Evolutionary conservation across 345 rosid genomes (phyloP), one percentile per base, ranked within the genome.

Genomic region (Streptanthus diversifolius): DNA sequence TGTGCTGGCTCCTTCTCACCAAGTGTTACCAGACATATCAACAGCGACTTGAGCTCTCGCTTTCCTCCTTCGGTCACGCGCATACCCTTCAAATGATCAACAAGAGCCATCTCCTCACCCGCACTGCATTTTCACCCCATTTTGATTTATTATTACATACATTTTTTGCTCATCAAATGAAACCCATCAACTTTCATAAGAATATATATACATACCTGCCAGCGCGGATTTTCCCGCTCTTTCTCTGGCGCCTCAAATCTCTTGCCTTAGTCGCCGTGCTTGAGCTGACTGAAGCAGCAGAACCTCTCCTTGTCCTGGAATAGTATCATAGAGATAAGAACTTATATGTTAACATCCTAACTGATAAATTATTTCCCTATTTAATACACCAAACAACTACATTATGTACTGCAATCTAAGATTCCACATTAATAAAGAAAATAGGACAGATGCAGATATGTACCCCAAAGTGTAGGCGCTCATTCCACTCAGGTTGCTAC

Each of bases 391-490:
- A 71, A 63, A 21, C 63, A 72, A 32, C 70, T 29, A 73, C 12
- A 13, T 12, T 14, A 45, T 44, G 14, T 53, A 55, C 17, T 7
- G 62, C 37, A 73, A 56, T 33, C 58, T 73, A 70, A 33, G 41
- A 61, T 11, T 58, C 40, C 17, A 66, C 53, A 37, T 1, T 49
- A 35, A 49, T 21, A 51, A 39, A 39, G 21, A 29, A 11, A 67
- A 14, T 17, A 30, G 68, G 32, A 33, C 22, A 47, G 51, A 47
- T 14, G 33, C 12, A 66, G 43, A 63, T 14, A n/a, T 43, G 51
- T 88, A 90, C 99, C 99, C 92, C 15, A 82, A 83, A 36, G 97
- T 88, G 74, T 91, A 91, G 79, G 86, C 96, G 77, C 99, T 95
- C 98, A 95, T 95, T 80, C 97, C 97, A 77, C 97, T 91, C 76